These are phyloP conservation scores for Russula compacta DNA, from an alignment of 768 basidiomycete species.

Conservation along the genomic window DNA sequence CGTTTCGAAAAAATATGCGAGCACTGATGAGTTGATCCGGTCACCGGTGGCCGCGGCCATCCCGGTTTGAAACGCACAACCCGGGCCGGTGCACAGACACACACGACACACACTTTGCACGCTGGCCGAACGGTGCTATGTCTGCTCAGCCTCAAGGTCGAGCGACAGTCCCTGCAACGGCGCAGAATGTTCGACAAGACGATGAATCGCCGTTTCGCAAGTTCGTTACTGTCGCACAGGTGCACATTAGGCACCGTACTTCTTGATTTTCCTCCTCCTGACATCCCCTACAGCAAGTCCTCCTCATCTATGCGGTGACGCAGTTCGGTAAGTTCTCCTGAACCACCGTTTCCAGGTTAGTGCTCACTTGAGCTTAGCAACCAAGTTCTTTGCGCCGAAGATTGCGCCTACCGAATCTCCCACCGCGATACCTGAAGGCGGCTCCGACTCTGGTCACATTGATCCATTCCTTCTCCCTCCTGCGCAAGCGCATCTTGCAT, in stretches of 20 bases:
- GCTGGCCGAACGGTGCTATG: neutral
- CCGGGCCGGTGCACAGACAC: neutral
- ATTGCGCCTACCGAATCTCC: conserved; percentile 27
- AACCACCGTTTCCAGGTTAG: neutral
- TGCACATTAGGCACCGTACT: conserved; percentile 20
- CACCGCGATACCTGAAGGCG: conserved; percentile 22
- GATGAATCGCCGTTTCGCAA: conserved; percentile 31
- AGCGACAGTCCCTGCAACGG: conserved; percentile 11
- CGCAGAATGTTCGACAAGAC: conserved; percentile 23
- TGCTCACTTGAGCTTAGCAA: conserved; percentile 28
- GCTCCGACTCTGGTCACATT: conserved; percentile 22
- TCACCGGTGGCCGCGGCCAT: no score
- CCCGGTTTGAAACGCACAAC: no score
- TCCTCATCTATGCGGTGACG: conserved; percentile 55
- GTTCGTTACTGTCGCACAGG: conserved; percentile 36
- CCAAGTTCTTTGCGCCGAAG: conserved; percentile 34
- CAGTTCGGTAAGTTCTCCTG: conserved; percentile 45
- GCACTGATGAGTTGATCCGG: no score
- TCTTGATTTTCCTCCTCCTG: neutral
- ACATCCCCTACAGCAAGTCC: conserved; percentile 44
- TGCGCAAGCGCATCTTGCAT: conserved; percentile 43
- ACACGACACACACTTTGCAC: no score
- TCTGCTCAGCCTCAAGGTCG: neutral
- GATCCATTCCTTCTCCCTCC: conserved; percentile 49
- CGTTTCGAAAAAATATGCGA: no score